Evolutionary conservation across 2,329 filamentous ascomycete species (phyloP), one percentile per base, ranked within the genome.

Genomic region (Orbilia blumenaviensis): DNA sequence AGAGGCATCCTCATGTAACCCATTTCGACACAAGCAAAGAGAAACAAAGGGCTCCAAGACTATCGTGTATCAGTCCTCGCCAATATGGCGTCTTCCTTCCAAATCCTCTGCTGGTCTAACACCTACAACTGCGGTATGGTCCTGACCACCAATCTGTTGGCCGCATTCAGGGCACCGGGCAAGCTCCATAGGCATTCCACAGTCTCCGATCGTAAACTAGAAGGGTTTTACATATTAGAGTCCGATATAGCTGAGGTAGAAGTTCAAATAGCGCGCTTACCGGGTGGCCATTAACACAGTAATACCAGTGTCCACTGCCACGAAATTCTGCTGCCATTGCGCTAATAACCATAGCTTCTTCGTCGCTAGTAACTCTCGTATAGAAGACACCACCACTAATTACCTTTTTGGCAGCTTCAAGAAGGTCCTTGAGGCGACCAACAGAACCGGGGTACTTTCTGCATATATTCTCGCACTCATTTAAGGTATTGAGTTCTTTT

Each of bases 151-250:
- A 29, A 92, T 85, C 0, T 81, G 76, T 0, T 84, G 84, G 1
- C 84, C 86, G 78, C 90, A 92, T 77, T 91, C 86, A 0, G 90
- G 89, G 78, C 90, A 92, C 1, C 81, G 81, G 0, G 89, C 86
- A 16, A 79, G 66, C 80, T 92, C 76, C 88, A 90, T 90, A 0
- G 89, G 87, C 85, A 88, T 87, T 0, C 89, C 89, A 79, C 89
- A 91, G 74, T 91, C 88, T 0, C 89, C 89, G 32, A 91, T 85
- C 0, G 88, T 88, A 78, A 91, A 90, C 1, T 80, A 46, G 7
- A 6, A 52, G 9, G 10, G n/a, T n/a, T n/a, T n/a, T 7, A 2
- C 18, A 0, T n/a, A n/a, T 41, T 34, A 56, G 60, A 27, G 32
- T n/a, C n/a, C n/a, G n/a, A 23, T 8, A 2, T 7, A 8, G 12